Base-by-base conservation (phyloP, 345 rosid species). In the Iberis pinnata region DNA sequence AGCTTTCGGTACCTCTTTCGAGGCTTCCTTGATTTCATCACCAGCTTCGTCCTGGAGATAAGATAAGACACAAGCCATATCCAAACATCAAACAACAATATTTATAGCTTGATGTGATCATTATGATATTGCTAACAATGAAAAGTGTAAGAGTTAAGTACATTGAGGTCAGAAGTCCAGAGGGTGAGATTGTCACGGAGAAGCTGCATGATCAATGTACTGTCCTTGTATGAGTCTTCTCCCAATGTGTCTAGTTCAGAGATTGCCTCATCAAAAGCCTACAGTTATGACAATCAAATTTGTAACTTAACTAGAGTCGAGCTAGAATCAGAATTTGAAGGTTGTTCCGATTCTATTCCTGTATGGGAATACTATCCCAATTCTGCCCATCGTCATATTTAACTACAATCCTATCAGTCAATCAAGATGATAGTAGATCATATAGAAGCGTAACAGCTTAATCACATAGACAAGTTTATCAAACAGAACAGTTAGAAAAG, bases 151-250 rank as follows among this genome's bases (percentile, higher is more conserved):
- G 56, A 54, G 11, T 20, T 44, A 32, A 37, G 38, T 25, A 89
- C 97, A 67, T 82, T 71, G 73, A 82, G 74, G 74, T 89, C 96
- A 49, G 97, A 86, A 61, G 96, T 89, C 97, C 97, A 89, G n/a
- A 89, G 88, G 9, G 97, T 89, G 70, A 89, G 77, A 64, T 89
- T 89, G 66, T 89, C 96, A 0, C 96, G 89, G 61, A 86, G 94
- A 64, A 89, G 90, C 75, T 89, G 97, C 97, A 89, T 89, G 73
- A 89, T 89, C 79, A 89, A 68, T 40, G 97, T 89, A 69, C 96
- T 89, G 68, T 89, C 97, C 85, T 84, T 86, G 94, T 89, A 89
- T 31, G 97, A 89, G 53, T 89, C 96, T 74, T 89, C 97, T 8
- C 97, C 96, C 76, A 89, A 58, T 14, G 97, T 82, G 63, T 89